Evolutionary conservation across 352 stramenopile genomes (phyloP).

Genomic region (Phytophthora capsici): DNA sequence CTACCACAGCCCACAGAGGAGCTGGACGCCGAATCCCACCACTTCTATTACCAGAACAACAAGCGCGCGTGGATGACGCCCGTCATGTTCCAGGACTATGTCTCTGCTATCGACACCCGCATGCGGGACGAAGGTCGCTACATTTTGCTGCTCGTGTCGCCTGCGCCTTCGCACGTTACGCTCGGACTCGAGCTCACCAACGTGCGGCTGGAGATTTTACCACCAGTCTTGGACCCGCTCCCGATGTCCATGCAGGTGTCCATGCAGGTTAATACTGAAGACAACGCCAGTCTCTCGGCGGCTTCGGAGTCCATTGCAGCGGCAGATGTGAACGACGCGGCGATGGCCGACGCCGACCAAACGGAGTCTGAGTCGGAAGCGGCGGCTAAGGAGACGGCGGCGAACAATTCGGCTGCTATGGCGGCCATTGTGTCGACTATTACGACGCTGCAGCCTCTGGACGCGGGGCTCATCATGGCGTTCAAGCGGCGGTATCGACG

Average conservation of each 20-base stretch:
- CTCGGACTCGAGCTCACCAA: constrained; percentile 62
- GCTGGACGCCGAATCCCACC: constrained; percentile 28
- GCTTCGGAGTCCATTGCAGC: constrained; percentile 35
- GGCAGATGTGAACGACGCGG: constrained; percentile 16
- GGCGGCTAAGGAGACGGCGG: constrained; percentile 8
- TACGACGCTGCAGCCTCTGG: constrained; percentile 44
- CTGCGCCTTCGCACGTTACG: constrained; percentile 53
- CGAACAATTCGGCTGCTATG: constrained; percentile 17
- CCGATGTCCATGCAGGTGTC: constrained; percentile 48
- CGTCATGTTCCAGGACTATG: constrained; percentile 66
- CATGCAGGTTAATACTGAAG: constrained; percentile 48
- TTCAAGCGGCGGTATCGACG: constrained; percentile 65
- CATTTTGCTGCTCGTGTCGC: constrained; percentile 49
- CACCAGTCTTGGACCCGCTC: constrained; percentile 48
- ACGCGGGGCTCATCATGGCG: constrained; percentile 47
- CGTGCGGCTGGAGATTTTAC: constrained; percentile 57
- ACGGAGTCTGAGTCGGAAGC: constrained; percentile 21
- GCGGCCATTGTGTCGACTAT: constrained; percentile 19
- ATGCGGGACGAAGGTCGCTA: constrained; percentile 54
- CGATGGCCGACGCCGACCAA: constrained; percentile 14
- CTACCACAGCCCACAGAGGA: constrained; percentile 26
- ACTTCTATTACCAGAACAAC: constrained; percentile 66
- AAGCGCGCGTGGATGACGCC: constrained; percentile 60
- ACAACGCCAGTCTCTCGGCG: constrained; percentile 33
- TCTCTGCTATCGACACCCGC: constrained; percentile 51